Percentiles rank a stretch among this genome's conserved stretches.
These are phyloP conservation scores for Diplodia sapinea DNA, from an alignment of 2,329 filamentous ascomycete species.

Conservation along the genomic window DNA sequence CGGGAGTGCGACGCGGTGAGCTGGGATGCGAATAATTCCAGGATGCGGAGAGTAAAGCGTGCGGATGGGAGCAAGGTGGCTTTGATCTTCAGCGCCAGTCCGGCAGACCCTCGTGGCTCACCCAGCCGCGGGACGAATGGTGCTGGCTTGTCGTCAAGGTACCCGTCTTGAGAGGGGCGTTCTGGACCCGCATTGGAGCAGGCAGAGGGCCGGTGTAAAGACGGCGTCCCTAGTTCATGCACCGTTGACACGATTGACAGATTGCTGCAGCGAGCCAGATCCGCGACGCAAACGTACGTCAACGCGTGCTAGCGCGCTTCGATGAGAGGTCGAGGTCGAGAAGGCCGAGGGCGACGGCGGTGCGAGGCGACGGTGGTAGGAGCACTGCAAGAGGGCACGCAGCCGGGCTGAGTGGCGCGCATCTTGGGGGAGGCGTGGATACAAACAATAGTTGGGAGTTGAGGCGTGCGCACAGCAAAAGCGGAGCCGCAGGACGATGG, in stretches of 20 bases:
- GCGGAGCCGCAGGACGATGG: background rate
- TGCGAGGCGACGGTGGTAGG: background rate
- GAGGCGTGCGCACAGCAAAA: background rate
- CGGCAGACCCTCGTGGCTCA: conserved; percentile 5
- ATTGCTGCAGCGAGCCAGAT: background rate
- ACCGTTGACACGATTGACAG: background rate
- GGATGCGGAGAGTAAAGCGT: background rate
- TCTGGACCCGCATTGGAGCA: background rate
- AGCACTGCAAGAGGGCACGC: background rate
- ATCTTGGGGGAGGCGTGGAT: no score
- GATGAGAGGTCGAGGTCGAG: background rate
- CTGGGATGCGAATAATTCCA: background rate
- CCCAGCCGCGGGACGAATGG: conserved; percentile 4
- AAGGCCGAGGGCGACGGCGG: no score
- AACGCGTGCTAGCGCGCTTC: background rate
- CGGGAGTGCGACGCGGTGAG: no score
- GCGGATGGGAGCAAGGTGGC: background rate
- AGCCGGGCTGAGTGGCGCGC: background rate
- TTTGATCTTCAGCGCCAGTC: background rate
- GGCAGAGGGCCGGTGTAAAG: background rate
- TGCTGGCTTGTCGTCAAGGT: background rate
- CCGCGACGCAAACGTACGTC: no score
- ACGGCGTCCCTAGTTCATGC: background rate
- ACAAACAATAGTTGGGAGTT: background rate
- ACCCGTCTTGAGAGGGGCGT: background rate